Evolutionary conservation across 768 basidiomycete genomes (phyloP).

Genomic region (Multifurca ochricompacta): DNA sequence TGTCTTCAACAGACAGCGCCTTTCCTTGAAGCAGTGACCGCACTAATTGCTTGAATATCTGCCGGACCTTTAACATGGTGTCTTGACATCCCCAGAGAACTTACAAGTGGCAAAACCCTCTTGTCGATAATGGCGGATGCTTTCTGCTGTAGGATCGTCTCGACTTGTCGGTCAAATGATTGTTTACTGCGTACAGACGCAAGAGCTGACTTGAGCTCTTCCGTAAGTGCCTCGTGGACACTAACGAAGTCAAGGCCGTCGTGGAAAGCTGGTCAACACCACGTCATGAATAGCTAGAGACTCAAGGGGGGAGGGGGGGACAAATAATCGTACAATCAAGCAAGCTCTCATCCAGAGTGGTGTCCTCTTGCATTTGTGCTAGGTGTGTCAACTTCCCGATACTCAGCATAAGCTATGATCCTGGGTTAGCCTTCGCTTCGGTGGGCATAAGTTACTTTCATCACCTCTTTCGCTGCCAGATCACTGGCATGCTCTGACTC

Average conservation of each 20-base stretch:
- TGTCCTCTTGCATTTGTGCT: constrained; percentile 46
- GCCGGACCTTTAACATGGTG: constrained; percentile 19
- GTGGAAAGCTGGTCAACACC: constrained; percentile 56
- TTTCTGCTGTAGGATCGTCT: constrained; percentile 48
- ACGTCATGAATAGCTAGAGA: background rate
- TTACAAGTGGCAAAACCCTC: constrained; percentile 46
- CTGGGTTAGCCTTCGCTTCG: background rate
- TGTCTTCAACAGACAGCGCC: constrained; percentile 67
- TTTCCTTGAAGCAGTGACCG: constrained; percentile 66
- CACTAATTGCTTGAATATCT: constrained; percentile 67
- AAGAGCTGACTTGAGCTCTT: constrained; percentile 49
- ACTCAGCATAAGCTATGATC: constrained; percentile 73
- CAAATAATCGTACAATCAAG: constrained; percentile 44
- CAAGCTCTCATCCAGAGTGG: constrained; percentile 39
- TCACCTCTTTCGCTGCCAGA: constrained; percentile 74
- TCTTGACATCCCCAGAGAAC: background rate
- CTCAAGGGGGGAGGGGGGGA: background rate
- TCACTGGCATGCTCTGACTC: constrained; percentile 51
- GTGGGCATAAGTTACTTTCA: background rate
- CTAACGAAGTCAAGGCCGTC: constrained; percentile 81
- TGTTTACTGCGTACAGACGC: constrained; percentile 47
- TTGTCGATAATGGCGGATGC: constrained; percentile 39
- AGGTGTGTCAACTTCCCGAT: constrained; percentile 83
- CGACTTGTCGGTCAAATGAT: constrained; percentile 60
- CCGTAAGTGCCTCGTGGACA: constrained; percentile 64